Conservation (phyloP, 1,284 basidiomycete species). For the Ceratobasidium sp. region DNA sequence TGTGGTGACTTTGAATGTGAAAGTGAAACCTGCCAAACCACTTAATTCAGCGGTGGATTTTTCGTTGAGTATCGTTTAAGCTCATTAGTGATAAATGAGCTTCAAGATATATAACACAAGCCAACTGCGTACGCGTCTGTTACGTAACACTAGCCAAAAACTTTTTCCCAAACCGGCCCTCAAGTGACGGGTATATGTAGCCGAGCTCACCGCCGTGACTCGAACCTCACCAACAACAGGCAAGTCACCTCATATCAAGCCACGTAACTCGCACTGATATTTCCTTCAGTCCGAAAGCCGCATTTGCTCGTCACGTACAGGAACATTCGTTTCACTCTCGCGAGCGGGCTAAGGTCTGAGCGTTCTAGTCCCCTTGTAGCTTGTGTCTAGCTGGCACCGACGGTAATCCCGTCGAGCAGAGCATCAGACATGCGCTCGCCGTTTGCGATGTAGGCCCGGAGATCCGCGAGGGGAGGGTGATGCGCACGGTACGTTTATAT, state of each 20-base stretch:
- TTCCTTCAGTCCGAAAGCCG: slow-evolving; percentile 32
- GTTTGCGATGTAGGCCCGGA: slow-evolving; percentile 7
- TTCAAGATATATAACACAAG: no score
- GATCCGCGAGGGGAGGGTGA: slow-evolving; percentile 35
- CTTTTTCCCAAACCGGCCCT: slow-evolving; percentile 1
- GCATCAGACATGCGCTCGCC: slow-evolving; percentile 41
- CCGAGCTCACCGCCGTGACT: neutral
- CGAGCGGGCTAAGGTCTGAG: slow-evolving; percentile 43
- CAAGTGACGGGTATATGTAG: neutral
- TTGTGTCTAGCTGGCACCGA: slow-evolving; percentile 40
- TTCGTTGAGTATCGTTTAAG: no score
- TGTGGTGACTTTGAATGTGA: no score
- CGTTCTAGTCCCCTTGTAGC: slow-evolving; percentile 33
- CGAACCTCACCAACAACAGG: slow-evolving; percentile 6
- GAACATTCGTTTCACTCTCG: slow-evolving; percentile 3
- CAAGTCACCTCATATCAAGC: neutral
- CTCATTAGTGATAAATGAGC: no score
- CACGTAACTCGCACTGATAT: neutral
- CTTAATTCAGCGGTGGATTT: no score
- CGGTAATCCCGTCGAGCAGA: slow-evolving; percentile 32
- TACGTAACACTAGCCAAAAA: neutral
- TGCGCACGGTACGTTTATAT: neutral
- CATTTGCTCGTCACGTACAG: slow-evolving; percentile 38
- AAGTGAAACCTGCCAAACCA: no score
- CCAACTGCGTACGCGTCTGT: no score